Conservation (phyloP, 169 alveolate species). For the Miamiensis avidus region DNA sequence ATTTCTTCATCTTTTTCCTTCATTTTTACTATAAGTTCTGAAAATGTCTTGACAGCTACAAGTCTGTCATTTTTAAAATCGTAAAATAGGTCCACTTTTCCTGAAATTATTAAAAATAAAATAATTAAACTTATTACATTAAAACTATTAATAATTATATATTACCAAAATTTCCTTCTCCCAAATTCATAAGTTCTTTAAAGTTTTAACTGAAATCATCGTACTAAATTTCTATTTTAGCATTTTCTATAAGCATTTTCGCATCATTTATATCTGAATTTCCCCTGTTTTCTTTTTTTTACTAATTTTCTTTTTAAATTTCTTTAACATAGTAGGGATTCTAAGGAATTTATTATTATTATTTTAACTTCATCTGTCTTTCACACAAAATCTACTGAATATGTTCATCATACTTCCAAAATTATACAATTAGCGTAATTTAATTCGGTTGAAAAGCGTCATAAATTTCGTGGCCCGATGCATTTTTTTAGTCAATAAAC, state of each 20-base stretch:
- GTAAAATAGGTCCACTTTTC: background rate
- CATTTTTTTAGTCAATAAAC: background rate
- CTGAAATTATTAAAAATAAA: background rate
- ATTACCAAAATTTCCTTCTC: background rate
- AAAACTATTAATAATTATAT: too few relatives aligned
- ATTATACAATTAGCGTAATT: background rate
- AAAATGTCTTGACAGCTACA: background rate
- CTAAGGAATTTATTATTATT: background rate
- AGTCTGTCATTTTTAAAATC: background rate
- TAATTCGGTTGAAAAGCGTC: background rate
- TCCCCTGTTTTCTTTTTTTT: background rate
- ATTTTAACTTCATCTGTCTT: background rate
- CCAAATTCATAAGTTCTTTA: background rate
- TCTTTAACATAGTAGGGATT: background rate
- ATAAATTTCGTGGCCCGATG: background rate
- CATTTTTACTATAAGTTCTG: background rate
- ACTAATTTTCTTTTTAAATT: too few relatives aligned
- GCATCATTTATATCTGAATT: background rate
- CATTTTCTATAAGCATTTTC: background rate
- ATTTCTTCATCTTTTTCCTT: background rate
- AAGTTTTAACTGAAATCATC: background rate
- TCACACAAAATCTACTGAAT: too few relatives aligned
- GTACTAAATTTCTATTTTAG: background rate
- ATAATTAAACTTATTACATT: too few relatives aligned
- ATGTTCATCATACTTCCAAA: background rate